Conservation (phyloP, 345 rosid genomes). For the Erucastrum elatum region DNA sequence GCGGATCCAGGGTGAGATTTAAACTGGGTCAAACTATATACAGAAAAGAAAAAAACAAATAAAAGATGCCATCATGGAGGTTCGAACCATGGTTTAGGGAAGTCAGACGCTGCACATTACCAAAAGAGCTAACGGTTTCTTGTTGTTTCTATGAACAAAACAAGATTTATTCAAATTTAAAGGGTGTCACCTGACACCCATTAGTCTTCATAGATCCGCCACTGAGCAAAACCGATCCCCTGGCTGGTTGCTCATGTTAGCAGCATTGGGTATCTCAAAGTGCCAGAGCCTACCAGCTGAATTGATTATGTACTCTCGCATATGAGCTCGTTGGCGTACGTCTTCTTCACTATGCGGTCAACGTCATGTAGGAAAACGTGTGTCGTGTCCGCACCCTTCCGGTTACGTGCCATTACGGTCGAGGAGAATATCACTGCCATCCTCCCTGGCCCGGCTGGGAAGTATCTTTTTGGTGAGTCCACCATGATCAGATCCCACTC, state of each 20-base stretch:
- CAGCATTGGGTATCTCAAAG: constrained; percentile 64
- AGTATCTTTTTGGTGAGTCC: constrained; percentile 79
- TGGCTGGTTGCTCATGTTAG: constrained; percentile 37
- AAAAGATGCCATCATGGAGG: too few species aligned
- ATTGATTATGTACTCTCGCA: constrained; percentile 52
- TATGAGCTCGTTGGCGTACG: constrained; percentile 61
- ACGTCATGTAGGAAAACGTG: constrained; percentile 75
- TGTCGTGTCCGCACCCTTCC: constrained; percentile 67
- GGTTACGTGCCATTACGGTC: constrained; percentile 68
- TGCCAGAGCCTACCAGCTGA: constrained; percentile 67
- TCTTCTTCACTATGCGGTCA: constrained; percentile 65
- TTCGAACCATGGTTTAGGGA: too few species aligned
- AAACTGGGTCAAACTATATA: too few species aligned
- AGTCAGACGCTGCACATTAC: too few species aligned
- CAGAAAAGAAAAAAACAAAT: too few species aligned
- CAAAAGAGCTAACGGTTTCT: too few species aligned
- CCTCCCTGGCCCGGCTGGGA: constrained; percentile 66
- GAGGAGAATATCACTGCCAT: constrained; percentile 83
- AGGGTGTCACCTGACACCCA: too few species aligned
- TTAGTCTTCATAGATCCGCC: too few species aligned
- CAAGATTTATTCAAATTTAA: too few species aligned
- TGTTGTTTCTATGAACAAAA: too few species aligned
- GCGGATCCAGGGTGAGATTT: too few species aligned
- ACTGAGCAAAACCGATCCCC: constrained; percentile 53
- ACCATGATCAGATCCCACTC: constrained; percentile 91